Conservation (phyloP, 2,329 filamentous ascomycete genomes). For the Lachnellula willkommii region DNA sequence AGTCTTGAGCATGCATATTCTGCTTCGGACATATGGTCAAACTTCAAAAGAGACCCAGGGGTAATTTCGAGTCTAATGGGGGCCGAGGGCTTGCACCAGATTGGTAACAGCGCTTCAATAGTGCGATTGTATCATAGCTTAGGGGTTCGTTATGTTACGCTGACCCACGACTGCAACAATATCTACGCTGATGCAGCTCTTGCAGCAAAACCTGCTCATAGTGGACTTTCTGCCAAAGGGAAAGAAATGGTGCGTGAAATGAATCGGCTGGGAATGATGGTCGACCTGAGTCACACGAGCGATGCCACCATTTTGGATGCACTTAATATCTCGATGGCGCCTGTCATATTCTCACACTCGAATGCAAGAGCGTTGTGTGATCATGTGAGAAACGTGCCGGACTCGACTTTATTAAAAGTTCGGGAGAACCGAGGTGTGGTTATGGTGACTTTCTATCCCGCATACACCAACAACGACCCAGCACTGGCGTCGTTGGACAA, state of each 20-base stretch:
- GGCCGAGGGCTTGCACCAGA: conserved; percentile 55
- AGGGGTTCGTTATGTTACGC: conserved; percentile 59
- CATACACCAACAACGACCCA: conserved; percentile 2
- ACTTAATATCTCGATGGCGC: conserved; percentile 45
- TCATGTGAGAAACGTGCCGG: conserved; percentile 54
- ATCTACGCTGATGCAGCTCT: conserved; percentile 5
- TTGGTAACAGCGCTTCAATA: conserved; percentile 48
- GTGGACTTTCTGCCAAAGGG: conserved; percentile 48
- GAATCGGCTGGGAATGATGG: conserved; percentile 64
- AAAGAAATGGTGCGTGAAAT: conserved; percentile 55
- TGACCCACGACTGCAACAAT: conserved; percentile 68
- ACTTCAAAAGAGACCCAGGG: not conserved
- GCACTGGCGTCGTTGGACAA: conserved; percentile 46
- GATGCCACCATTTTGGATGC: conserved; percentile 58
- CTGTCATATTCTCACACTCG: conserved; percentile 62
- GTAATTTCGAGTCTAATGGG: conserved; percentile 51
- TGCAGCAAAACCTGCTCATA: conserved; percentile 2
- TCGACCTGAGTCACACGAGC: conserved; percentile 60
- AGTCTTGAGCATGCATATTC: not conserved
- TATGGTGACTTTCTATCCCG: conserved; percentile 38
- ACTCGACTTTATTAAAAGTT: conserved; percentile 38
- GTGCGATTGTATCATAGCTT: conserved; percentile 55
- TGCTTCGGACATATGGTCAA: not conserved
- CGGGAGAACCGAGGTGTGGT: conserved; percentile 52
- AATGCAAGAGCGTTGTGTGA: conserved; percentile 53